Percentiles rank a stretch among this genome's conserved stretches.
phyloP scores from a whole-genome alignment of 345 rosid species.

The Eucalyptus cladocalyx region DNA sequence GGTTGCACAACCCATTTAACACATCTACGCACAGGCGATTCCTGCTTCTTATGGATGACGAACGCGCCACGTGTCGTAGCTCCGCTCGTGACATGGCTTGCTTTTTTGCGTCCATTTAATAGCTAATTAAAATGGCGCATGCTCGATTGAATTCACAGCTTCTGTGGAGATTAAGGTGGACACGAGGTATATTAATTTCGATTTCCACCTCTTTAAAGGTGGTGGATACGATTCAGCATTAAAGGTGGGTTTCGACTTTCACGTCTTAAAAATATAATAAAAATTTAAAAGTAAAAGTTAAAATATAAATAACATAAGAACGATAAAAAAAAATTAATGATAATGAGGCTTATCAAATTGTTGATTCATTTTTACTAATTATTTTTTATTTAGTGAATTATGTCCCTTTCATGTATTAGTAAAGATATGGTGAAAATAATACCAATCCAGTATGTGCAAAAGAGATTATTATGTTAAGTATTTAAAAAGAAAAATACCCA shows the following conservation, averaged over 20 bases:
- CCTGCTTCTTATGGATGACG: constrained; percentile 1
- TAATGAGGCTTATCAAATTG: no score
- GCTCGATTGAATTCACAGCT: neutral
- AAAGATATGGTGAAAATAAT: neutral
- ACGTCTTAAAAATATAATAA: no score
- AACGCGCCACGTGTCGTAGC: neutral
- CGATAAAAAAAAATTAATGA: no score
- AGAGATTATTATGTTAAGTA: neutral
- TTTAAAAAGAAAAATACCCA: neutral
- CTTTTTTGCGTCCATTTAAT: neutral
- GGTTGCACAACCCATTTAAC: no score
- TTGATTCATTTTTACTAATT: no score
- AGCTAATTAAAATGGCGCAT: neutral
- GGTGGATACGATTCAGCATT: no score
- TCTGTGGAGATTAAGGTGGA: no score
- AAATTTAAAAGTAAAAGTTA: accelerated
- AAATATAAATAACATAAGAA: no score
- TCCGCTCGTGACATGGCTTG: neutral
- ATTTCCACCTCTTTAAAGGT: accelerated
- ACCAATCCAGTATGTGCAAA: neutral
- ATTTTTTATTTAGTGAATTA: neutral
- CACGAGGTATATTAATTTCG: no score
- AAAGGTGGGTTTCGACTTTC: accelerated
- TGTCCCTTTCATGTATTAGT: neutral
- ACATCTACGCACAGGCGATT: neutral